Conservation (phyloP, 2,329 filamentous ascomycete genomes). For the Venturia oleaginea region DNA sequence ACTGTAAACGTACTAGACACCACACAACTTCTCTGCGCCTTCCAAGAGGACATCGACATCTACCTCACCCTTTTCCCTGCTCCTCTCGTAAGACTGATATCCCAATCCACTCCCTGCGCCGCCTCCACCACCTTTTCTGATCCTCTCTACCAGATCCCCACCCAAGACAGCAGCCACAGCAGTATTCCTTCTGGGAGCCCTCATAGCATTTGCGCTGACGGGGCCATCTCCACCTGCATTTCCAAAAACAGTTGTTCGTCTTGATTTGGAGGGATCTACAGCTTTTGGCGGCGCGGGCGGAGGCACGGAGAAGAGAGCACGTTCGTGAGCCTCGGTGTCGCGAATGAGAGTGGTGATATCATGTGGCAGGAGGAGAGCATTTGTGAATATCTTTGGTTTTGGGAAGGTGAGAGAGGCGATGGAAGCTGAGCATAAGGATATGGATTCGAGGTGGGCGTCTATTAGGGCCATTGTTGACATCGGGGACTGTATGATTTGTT, state of each 20-base stretch:
- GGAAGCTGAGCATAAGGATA: constrained; percentile 39
- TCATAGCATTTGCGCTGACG: constrained; percentile 34
- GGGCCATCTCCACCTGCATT: constrained; percentile 25
- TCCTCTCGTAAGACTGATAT: constrained; percentile 33
- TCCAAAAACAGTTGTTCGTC: constrained; percentile 41
- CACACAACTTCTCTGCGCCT: constrained; percentile 83
- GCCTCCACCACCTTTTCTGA: constrained; percentile 50
- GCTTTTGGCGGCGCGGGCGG: constrained; percentile 43
- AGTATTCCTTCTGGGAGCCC: constrained; percentile 59
- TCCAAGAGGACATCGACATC: constrained; percentile 78
- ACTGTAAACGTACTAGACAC: constrained; percentile 60
- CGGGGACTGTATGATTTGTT: neutral
- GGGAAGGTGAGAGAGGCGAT: constrained; percentile 58
- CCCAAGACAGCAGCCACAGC: constrained; percentile 87
- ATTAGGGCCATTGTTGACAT: constrained; percentile 33
- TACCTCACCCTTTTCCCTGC: constrained; percentile 56
- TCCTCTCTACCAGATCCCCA: constrained; percentile 74
- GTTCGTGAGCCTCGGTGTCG: constrained; percentile 89
- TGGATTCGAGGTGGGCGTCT: constrained; percentile 41
- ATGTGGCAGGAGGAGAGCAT: constrained; percentile 75
- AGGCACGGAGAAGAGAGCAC: constrained; percentile 87
- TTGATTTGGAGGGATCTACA: constrained; percentile 36
- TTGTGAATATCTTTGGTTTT: constrained; percentile 88
- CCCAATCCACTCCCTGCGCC: constrained; percentile 43
- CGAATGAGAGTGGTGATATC: constrained; percentile 93